A percentile compares a stretch with the other conserved stretches of the same genome.
These are phyloP conservation scores for Boletus rubropictus DNA, from an alignment of 768 basidiomycete species.

Conservation along the genomic window DNA sequence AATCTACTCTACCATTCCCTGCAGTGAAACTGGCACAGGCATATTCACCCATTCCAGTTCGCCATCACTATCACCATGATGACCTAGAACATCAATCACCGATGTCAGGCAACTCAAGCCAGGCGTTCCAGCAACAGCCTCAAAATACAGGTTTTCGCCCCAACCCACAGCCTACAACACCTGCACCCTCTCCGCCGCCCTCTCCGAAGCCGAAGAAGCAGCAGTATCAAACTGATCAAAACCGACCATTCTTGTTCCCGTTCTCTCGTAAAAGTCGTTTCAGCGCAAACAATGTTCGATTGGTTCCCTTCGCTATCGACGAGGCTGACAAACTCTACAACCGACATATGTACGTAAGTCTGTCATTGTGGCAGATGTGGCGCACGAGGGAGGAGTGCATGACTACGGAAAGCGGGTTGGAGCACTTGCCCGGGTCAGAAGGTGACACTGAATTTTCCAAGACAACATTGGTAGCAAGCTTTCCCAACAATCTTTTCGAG, in stretches of 20 bases:
- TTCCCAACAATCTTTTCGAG: neutral
- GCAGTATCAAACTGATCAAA: constrained; percentile 96
- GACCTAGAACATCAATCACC: constrained; percentile 51
- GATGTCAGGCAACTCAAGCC: constrained; percentile 32
- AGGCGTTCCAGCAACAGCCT: constrained; percentile 33
- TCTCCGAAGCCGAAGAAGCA: constrained; percentile 94
- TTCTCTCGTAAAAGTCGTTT: constrained; percentile 64
- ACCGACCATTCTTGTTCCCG: constrained; percentile 89
- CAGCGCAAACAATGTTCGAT: constrained; percentile 47
- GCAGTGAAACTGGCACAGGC: constrained; percentile 79
- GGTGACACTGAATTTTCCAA: constrained; percentile 50
- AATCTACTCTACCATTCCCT: constrained; percentile 33
- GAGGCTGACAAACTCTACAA: constrained; percentile 91
- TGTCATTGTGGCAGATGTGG: constrained; percentile 92
- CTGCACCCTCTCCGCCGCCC: constrained; percentile 82
- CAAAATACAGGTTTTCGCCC: constrained; percentile 28
- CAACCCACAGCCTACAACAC: constrained; percentile 73
- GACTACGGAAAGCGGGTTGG: constrained; percentile 86
- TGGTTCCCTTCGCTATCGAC: constrained; percentile 94
- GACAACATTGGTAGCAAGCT: constrained; percentile 37
- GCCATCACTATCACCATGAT: constrained; percentile 91
- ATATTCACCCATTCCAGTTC: constrained; percentile 86
- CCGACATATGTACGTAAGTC: constrained; percentile 84
- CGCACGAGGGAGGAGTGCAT: constrained; percentile 92
- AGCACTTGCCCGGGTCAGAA: constrained; percentile 67